Conservation (phyloP, 2,329 filamentous ascomycete species). For the Fonsecaea monophora region DNA sequence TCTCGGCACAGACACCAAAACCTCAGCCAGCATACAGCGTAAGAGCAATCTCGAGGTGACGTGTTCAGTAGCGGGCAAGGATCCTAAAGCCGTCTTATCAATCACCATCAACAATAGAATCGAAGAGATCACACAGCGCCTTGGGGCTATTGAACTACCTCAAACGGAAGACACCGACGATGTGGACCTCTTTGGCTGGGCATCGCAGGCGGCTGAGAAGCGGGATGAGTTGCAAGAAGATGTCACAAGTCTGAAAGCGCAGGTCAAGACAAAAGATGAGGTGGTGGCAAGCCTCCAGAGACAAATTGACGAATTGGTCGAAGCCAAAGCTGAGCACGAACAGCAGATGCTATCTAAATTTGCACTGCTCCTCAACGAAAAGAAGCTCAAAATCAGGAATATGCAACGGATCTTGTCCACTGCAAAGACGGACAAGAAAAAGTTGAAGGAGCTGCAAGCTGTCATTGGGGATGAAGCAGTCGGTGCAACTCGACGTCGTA, state of each 20-base stretch:
- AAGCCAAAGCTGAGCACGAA: conserved; percentile 64
- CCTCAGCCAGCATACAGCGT: conserved; percentile 16
- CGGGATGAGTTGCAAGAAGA: conserved; percentile 52
- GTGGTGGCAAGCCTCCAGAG: conserved; percentile 58
- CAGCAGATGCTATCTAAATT: conserved; percentile 65
- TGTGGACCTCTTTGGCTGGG: conserved; percentile 65
- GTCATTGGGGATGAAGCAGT: conserved; percentile 41
- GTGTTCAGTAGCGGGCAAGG: conserved; percentile 36
- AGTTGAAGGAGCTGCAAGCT: conserved; percentile 44
- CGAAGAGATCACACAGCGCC: conserved; percentile 61
- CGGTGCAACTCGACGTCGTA: conserved; percentile 30
- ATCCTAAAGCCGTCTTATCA: conserved; percentile 44
- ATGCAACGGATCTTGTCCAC: conserved; percentile 63
- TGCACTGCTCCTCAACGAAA: conserved; percentile 64
- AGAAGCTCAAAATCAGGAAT: conserved; percentile 70
- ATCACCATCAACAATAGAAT: conserved; percentile 53
- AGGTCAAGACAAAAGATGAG: conserved; percentile 55
- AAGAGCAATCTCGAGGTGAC: conserved; percentile 32
- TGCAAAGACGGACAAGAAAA: conserved; percentile 53
- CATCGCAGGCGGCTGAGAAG: conserved; percentile 55
- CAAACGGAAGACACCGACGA: conserved; percentile 61
- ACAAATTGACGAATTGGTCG: conserved; percentile 65
- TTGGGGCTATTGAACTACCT: conserved; percentile 61
- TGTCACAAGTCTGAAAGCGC: conserved; percentile 50
- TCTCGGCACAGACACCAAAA: conserved; percentile 39